phyloP scores from a whole-genome alignment of 768 basidiomycete genomes.

The Lanmaoa rubissima region DNA sequence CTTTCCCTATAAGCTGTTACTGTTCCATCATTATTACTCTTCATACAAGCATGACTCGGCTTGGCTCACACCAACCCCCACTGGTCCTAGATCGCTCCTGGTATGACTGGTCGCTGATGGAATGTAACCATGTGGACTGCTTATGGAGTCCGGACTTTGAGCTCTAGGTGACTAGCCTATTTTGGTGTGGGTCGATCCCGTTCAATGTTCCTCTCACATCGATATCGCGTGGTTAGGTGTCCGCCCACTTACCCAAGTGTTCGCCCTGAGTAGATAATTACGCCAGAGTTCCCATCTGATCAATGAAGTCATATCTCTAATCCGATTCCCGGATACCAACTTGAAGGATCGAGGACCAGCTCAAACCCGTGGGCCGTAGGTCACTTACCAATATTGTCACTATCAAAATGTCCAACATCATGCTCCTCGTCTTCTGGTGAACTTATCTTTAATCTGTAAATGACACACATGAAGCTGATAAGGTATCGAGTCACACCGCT shows the following conservation, averaged over 20 bases:
- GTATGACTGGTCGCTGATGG: background rate
- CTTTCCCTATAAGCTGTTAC: background rate
- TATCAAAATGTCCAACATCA: constrained; percentile 6
- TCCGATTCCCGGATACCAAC: constrained; percentile 4
- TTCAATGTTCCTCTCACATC: background rate
- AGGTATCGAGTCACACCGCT: constrained; percentile 17
- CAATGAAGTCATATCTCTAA: constrained; percentile 5
- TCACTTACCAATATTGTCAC: background rate
- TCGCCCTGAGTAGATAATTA: background rate
- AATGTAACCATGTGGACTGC: background rate
- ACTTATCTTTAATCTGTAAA: background rate
- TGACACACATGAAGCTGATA: constrained; percentile 11
- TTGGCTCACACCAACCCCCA: background rate
- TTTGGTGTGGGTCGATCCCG: constrained; percentile 4
- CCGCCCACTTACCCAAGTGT: background rate
- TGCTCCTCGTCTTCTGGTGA: background rate
- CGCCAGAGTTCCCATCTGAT: constrained; percentile 3
- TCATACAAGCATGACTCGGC: constrained; percentile 5
- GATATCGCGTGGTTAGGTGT: constrained; percentile 1
- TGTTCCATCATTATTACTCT: background rate
- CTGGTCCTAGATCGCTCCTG: constrained; percentile 8
- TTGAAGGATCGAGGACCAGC: constrained; percentile 2
- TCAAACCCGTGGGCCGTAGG: background rate
- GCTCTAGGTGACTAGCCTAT: background rate
- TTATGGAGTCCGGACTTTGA: background rate